A percentile compares a stretch with the other conserved stretches of the same genome.
phyloP scores from a whole-genome alignment of 352 stramenopile genomes.

The Phytophthora sp. region DNA sequence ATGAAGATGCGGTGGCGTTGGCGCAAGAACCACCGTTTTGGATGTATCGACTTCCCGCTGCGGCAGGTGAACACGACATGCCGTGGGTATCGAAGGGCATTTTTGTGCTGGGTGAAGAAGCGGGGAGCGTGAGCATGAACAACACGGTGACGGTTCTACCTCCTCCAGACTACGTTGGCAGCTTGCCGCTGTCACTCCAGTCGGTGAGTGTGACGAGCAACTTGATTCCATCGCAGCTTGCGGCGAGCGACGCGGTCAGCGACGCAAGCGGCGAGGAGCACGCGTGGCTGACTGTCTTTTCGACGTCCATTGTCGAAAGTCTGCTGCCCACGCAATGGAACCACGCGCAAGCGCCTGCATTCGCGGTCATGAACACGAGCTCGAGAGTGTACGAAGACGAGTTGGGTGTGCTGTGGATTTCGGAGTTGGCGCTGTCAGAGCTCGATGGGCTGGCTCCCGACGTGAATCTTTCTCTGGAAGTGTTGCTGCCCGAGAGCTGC shows the following conservation, averaged over 20 bases:
- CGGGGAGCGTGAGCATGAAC: constrained; percentile 6
- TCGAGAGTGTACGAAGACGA: constrained; percentile 33
- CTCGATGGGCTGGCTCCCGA: constrained; percentile 13
- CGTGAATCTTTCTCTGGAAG: constrained; percentile 13
- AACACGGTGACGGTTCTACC: constrained; percentile 10
- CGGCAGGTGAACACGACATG: not conserved
- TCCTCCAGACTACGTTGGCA: constrained; percentile 20
- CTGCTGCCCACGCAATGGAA: constrained; percentile 18
- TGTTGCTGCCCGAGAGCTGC: constrained; percentile 15
- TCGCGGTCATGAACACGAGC: constrained; percentile 10
- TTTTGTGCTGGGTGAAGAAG: constrained; percentile 16
- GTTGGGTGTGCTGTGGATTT: constrained; percentile 20
- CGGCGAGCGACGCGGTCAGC: not conserved
- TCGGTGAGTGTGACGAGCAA: constrained; percentile 13
- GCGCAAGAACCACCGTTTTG: constrained; percentile 10
- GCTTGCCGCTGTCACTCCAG: constrained; percentile 16
- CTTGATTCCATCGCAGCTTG: constrained; percentile 17
- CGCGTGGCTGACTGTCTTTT: constrained; percentile 26
- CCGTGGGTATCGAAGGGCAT: not conserved
- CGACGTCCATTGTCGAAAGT: constrained; percentile 14
- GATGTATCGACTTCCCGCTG: not conserved
- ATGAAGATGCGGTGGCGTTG: not conserved
- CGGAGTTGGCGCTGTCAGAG: constrained; percentile 12
- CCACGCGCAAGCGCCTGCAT: constrained; percentile 21
- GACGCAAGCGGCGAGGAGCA: constrained; percentile 4